Evolutionary conservation across 2,329 filamentous ascomycete genomes (phyloP).

Genomic region (Neonectria hederae): DNA sequence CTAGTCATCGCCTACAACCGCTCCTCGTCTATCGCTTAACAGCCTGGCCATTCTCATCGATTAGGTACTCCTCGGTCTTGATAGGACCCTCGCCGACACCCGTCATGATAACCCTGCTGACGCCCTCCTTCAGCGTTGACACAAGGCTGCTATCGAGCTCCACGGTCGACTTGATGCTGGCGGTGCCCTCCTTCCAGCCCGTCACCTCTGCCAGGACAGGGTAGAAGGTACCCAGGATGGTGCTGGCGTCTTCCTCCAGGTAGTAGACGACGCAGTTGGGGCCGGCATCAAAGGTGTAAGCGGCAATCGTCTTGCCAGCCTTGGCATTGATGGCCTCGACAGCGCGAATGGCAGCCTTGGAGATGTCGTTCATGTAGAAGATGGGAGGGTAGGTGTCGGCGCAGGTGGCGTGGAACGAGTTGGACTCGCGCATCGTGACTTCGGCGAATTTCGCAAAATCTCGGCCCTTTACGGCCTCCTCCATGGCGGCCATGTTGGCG

Average conservation of each 20-base stretch:
- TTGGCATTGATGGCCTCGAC: slow-evolving; percentile 88
- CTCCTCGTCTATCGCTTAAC: slow-evolving; percentile 43
- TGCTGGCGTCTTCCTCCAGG: slow-evolving; percentile 77
- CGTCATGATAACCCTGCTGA: slow-evolving; percentile 90
- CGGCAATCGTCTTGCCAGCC: slow-evolving; percentile 82
- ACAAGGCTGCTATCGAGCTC: slow-evolving; percentile 73
- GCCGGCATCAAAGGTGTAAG: slow-evolving; percentile 97
- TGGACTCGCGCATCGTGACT: slow-evolving; percentile 95
- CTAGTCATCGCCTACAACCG: not conserved
- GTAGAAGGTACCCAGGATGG: slow-evolving; percentile 83
- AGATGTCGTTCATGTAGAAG: slow-evolving; percentile 98
- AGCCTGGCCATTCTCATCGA: slow-evolving; percentile 71
- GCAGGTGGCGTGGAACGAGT: slow-evolving; percentile 95
- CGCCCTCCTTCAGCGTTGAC: slow-evolving; percentile 75
- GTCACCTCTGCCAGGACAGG: slow-evolving; percentile 68
- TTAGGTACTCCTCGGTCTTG: slow-evolving; percentile 79
- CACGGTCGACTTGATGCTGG: slow-evolving; percentile 62
- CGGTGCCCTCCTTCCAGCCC: slow-evolving; percentile 74
- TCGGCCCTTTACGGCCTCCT: slow-evolving; percentile 77
- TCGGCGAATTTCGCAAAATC: slow-evolving; percentile 90
- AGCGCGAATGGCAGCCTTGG: slow-evolving; percentile 83
- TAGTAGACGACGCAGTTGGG: slow-evolving; percentile 98
- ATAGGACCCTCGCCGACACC: slow-evolving; percentile 89
- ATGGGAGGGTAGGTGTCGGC: slow-evolving; percentile 96
- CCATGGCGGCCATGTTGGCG: slow-evolving; percentile 83